Conservation (phyloP, 75 land plant species). For the Pinus albicaulis region DNA sequence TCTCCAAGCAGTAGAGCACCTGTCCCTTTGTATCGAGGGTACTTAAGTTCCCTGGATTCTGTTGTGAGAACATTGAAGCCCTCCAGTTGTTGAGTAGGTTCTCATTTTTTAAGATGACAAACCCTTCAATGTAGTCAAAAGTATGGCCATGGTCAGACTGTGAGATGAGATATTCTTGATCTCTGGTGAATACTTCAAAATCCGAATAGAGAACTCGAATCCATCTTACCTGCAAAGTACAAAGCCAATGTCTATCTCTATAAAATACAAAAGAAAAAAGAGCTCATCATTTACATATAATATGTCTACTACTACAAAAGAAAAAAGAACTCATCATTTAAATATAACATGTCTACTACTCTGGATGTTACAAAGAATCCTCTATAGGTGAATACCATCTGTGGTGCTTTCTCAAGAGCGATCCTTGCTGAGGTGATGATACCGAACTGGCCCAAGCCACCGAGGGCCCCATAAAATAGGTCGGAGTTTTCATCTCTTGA, state of each 20-base stretch:
- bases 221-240: constrained; percentile 14
- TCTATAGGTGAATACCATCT: not conserved
- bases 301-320: not conserved
- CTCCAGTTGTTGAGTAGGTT: constrained; percentile 14
- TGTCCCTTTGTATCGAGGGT: not conserved
- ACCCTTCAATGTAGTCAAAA: constrained; percentile 29
- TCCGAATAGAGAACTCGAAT: constrained; percentile 6
- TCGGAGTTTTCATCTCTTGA: constrained; percentile 54
- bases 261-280: not conserved
- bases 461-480: constrained; percentile 68
- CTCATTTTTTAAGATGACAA: constrained; percentile 10
- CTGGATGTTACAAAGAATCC: too few relatives aligned
- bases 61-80: constrained; percentile 17
- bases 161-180: constrained; percentile 20
- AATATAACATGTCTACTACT: too few relatives aligned
- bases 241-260: too few relatives aligned
- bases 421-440: constrained; percentile 82
- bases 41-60: not conserved
- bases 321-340: too few relatives aligned
- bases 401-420: constrained; percentile 67
- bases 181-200: constrained; percentile 14
- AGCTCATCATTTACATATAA: too few relatives aligned
- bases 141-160: not conserved
- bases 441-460: constrained; percentile 88
- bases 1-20: constrained; percentile 24